A percentile compares a stretch with the other conserved stretches of the same genome.
Evolutionary conservation across 768 basidiomycete species (phyloP).

Genomic region (Dioszegia hungarica): DNA sequence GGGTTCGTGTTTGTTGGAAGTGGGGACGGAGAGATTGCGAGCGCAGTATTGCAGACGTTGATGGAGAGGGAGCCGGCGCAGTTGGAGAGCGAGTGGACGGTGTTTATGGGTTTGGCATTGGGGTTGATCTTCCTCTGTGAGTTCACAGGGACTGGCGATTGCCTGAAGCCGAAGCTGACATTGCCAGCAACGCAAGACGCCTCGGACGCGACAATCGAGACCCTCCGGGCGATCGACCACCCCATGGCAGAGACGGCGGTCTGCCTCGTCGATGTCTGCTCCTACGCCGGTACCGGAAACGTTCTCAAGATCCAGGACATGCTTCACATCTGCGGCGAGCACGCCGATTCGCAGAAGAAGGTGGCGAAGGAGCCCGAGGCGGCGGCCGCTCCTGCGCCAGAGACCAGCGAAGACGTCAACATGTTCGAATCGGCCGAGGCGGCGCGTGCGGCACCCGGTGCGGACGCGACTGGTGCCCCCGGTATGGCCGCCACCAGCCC

Average conservation of each 20-base stretch:
- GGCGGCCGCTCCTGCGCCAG: conserved; percentile 7
- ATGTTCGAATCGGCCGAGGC: conserved; percentile 18
- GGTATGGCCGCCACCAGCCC: neutral
- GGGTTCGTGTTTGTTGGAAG: conserved; percentile 96
- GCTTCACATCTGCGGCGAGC: conserved; percentile 90
- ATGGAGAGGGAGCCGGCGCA: conserved; percentile 60
- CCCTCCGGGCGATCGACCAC: conserved; percentile 87
- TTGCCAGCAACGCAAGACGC: conserved; percentile 77
- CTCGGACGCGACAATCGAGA: conserved; percentile 88
- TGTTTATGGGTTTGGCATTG: conserved; percentile 82
- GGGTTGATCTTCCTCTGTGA: conserved; percentile 85
- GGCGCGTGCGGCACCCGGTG: neutral
- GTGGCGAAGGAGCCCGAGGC: conserved; percentile 15
- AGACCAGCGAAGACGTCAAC: conserved; percentile 25
- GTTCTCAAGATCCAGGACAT: conserved; percentile 87
- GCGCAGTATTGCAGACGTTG: conserved; percentile 80
- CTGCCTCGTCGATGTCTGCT: conserved; percentile 86
- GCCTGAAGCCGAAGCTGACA: neutral
- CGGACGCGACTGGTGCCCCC: neutral
- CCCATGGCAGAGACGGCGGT: conserved; percentile 85
- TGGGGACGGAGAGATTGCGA: conserved; percentile 85
- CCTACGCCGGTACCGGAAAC: conserved; percentile 91
- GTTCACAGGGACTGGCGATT: conserved; percentile 27
- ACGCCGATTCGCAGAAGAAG: conserved; percentile 54
- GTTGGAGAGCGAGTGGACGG: conserved; percentile 87